These are phyloP conservation scores for Colletotrichum liriopes DNA, from an alignment of 2,329 filamentous ascomycete species.

Conservation along the genomic window DNA sequence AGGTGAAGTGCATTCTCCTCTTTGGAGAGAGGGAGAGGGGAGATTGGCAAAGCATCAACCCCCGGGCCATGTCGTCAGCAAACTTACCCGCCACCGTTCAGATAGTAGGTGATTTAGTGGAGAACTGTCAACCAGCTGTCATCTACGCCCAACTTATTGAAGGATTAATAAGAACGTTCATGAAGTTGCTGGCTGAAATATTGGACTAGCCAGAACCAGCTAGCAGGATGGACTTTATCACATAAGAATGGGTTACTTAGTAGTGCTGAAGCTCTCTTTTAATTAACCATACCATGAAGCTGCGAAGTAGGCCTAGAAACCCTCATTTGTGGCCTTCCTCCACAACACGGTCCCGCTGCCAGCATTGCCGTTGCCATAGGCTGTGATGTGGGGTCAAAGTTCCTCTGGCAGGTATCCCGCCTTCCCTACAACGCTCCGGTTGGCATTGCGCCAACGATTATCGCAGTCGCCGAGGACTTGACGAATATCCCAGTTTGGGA, in stretches of 20 bases:
- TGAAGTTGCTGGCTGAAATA: background rate
- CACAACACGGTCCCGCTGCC: constrained; percentile 1
- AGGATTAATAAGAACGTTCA: background rate
- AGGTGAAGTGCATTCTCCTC: background rate
- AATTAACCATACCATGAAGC: background rate
- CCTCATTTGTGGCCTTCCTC: background rate
- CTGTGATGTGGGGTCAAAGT: background rate
- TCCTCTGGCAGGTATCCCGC: background rate
- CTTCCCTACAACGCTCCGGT: background rate
- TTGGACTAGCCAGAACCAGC: too few species aligned
- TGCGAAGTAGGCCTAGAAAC: background rate
- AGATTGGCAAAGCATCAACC: constrained; percentile 12
- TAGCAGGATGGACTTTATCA: too few species aligned
- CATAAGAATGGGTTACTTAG: background rate
- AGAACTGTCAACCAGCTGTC: background rate
- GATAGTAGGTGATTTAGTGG: background rate
- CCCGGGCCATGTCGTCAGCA: constrained; percentile 13
- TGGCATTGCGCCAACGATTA: background rate
- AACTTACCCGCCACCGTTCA: background rate
- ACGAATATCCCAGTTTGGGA: constrained; percentile 19
- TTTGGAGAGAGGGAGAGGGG: constrained; percentile 4
- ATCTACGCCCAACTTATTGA: background rate
- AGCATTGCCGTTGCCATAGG: background rate
- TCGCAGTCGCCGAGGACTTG: constrained; percentile 7
- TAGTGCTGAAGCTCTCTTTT: background rate